Conservation (phyloP, 1,284 basidiomycete genomes). For the Taiwanofungus camphoratus region DNA sequence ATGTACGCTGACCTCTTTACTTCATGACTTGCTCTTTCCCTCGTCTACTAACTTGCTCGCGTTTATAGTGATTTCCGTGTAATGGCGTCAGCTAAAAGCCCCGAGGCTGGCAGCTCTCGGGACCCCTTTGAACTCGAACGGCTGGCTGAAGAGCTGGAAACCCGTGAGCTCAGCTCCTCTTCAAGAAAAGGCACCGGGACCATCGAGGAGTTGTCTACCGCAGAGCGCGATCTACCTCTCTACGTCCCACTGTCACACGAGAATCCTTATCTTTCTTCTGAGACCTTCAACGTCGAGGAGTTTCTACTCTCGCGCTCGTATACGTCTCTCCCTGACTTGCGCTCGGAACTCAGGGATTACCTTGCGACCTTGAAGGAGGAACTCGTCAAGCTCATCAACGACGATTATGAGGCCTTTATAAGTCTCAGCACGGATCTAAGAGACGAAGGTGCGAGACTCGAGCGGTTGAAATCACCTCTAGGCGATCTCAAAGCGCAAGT, state of each 20-base stretch:
- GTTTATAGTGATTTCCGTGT: too few species aligned
- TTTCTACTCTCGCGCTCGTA: slow-evolving; percentile 87
- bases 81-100: slow-evolving; percentile 15
- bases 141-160: slow-evolving; percentile 66
- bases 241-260: slow-evolving; percentile 76
- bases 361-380: slow-evolving; percentile 82
- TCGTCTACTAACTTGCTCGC: too few species aligned
- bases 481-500: slow-evolving; percentile 59
- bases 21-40: too few species aligned
- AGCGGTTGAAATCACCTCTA: slow-evolving; percentile 63
- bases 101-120: slow-evolving; percentile 13
- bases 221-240: slow-evolving; percentile 57
- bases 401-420: slow-evolving; percentile 97
- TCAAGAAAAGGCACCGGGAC: slow-evolving; percentile 6
- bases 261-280: slow-evolving; percentile 65
- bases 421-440: slow-evolving; percentile 86
- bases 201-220: slow-evolving; percentile 14
- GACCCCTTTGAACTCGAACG: slow-evolving; percentile 66
- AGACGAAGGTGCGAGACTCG: slow-evolving; percentile 74
- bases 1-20: too few species aligned
- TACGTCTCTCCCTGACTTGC: slow-evolving; percentile 82
- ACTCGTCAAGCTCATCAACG: slow-evolving; percentile 91
- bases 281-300: slow-evolving; percentile 76
- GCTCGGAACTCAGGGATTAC: slow-evolving; percentile 84
- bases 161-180: slow-evolving; percentile 40